These are phyloP conservation scores for Aureobasidium mangrovei DNA, from an alignment of 2,329 filamentous ascomycete genomes.

Conservation along the genomic window DNA sequence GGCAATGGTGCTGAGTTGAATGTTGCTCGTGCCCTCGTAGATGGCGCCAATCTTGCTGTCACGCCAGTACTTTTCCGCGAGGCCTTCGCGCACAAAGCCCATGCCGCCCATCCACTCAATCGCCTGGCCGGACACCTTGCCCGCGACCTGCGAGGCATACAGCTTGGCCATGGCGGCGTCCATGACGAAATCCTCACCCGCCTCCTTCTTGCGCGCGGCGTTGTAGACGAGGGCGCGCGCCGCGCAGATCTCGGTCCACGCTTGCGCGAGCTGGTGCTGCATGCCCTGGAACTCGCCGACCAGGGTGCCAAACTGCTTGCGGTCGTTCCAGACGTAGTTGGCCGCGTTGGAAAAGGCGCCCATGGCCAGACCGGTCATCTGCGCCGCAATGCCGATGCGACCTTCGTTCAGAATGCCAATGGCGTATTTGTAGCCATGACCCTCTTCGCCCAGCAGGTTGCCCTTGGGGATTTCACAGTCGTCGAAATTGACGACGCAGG, in stretches of 20 bases:
- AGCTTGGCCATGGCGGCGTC: conserved; percentile 99
- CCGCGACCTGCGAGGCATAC: conserved; percentile 86
- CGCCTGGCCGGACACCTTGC: conserved; percentile 72
- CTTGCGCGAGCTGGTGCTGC: conserved; percentile 97
- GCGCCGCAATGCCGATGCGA: conserved; percentile 92
- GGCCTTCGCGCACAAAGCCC: conserved; percentile 93
- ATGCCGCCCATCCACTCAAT: conserved; percentile 99
- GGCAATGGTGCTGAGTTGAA: conserved; percentile 62
- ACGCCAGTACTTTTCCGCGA: conserved; percentile 95
- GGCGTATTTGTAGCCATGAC: conserved; percentile 96
- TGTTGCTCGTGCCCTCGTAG: conserved; percentile 72
- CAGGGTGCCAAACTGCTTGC: conserved; percentile 88
- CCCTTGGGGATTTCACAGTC: conserved; percentile 84
- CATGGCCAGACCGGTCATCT: conserved; percentile 95
- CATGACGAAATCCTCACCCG: conserved; percentile 85
- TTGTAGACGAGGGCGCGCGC: conserved; percentile 92
- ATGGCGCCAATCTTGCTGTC: conserved; percentile 99
- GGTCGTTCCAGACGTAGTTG: conserved; percentile 94
- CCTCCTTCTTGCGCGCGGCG: conserved; percentile 94
- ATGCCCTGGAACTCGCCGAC: conserved; percentile 98
- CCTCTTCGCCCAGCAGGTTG: conserved; percentile 79
- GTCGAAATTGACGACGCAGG: conserved; percentile 95
- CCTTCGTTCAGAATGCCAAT: conserved; percentile 92
- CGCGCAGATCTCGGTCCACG: conserved; percentile 86
- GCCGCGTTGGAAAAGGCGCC: conserved; percentile 94